A percentile compares a stretch with the other conserved stretches of the same genome.
phyloP scores from a whole-genome alignment of 208 protist genomes.

The Leishmania braziliensis region DNA sequence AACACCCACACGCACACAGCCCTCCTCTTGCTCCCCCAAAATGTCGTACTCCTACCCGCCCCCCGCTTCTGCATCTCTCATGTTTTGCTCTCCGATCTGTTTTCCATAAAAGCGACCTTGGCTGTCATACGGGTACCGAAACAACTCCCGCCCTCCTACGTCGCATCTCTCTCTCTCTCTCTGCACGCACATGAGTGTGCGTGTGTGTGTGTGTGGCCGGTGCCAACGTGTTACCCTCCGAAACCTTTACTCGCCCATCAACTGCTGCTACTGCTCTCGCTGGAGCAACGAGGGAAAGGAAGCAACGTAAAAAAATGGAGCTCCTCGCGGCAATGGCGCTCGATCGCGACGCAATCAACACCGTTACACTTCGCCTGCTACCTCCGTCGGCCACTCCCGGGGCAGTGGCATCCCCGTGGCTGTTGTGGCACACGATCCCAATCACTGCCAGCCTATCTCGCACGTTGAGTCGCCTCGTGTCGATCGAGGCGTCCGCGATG shows the following conservation, averaged over 20 bases:
- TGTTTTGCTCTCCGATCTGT: background rate
- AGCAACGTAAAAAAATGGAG: slow-evolving; percentile 14
- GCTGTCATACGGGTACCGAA: no score
- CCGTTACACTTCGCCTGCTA: slow-evolving; percentile 47
- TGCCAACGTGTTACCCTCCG: background rate
- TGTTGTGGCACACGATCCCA: slow-evolving; percentile 68
- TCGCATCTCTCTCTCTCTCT: background rate
- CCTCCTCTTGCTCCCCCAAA: no score
- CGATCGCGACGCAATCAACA: slow-evolving; percentile 49
- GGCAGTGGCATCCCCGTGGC: slow-evolving; percentile 29
- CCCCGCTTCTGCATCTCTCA: no score
- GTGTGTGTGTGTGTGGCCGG: slow-evolving; percentile 1
- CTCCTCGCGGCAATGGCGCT: slow-evolving; percentile 50
- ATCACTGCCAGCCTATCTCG: slow-evolving; percentile 55
- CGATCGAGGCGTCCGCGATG: slow-evolving; percentile 14
- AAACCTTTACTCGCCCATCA: no score
- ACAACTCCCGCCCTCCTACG: background rate
- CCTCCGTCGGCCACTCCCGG: slow-evolving; percentile 21
- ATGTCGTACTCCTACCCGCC: no score
- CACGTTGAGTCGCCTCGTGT: slow-evolving; percentile 48
- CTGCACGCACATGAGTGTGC: background rate
- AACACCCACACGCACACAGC: no score
- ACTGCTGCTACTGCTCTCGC: background rate
- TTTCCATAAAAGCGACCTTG: background rate
- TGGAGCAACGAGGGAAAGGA: background rate